Evolutionary conservation across 768 basidiomycete genomes (phyloP), one percentile per base, ranked within the genome.

Genomic region (Collybia mongolica): DNA sequence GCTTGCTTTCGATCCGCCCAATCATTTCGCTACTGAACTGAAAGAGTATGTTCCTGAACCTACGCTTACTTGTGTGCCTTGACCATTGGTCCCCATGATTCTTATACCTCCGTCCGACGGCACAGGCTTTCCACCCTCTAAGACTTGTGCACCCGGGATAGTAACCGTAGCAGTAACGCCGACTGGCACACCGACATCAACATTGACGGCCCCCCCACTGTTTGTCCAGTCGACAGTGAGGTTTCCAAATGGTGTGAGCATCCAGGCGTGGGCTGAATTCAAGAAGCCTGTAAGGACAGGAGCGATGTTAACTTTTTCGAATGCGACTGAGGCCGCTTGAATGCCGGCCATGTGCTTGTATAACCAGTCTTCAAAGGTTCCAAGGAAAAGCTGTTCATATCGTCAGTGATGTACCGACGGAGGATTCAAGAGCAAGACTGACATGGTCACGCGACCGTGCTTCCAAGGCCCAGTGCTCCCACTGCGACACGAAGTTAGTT

Each of bases 391-490:
- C 65, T 67, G 38, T 18, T 2, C 1, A 36, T 17, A 5, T 19
- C 0, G 20, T 40, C 23, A 39, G 49, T 29, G 15, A 39, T 19
- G 35, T 12, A 18, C 5, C 24, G 11, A 22, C 9, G 26, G 17
- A 11, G 1, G 32, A 39, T 32, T 38, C 24, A 43, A 41, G 17
- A 22, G 19, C 19, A 6, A 8, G 11, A 49, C 62, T 17, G 53
- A 67, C 65, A 52, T 67, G 65, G 35, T 67, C 65, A 42, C 60
- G 65, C 35, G 65, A 67, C 17, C 65, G 62, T 32, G 65, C 60
- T 19, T 54, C 57, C 35, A 65, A 38, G 2, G 56, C 53, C 65
- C 65, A 67, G 52, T 67, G 65, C 47, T 67, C 65, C 64, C 65
- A 67, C 63, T 66, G 32, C 18, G 44, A 38, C 42, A 20, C 17